A percentile compares a stretch with the other conserved stretches of the same genome.
These are phyloP conservation scores for Curvularia spicifera DNA, from an alignment of 2,329 filamentous ascomycete species.

Conservation along the genomic window DNA sequence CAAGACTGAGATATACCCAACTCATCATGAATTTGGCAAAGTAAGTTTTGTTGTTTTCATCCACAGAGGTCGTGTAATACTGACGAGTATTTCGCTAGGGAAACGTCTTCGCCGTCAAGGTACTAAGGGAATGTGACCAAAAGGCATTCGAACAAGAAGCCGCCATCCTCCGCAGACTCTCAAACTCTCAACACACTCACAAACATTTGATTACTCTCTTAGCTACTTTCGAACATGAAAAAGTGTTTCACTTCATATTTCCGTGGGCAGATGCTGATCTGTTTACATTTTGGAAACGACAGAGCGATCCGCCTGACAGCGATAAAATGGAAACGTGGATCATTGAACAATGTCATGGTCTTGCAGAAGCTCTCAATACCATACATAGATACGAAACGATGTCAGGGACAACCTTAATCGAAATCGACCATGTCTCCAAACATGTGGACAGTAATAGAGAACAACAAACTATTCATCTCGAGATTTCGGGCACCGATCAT, in stretches of 20 bases:
- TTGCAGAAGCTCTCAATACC: conserved; percentile 10
- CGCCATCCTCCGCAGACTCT: not conserved
- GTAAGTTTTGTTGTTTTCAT: not conserved
- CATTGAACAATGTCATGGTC: conserved; percentile 12
- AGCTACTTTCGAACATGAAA: conserved; percentile 2
- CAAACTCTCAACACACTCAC: not conserved
- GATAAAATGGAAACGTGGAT: not conserved
- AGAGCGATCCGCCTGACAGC: not conserved
- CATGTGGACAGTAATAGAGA: not conserved
- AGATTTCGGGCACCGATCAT: not conserved
- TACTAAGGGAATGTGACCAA: not conserved
- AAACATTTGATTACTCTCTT: not conserved
- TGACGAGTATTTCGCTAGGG: not conserved
- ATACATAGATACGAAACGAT: conserved; percentile 10
- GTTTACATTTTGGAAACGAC: conserved; percentile 4
- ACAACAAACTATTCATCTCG: not conserved
- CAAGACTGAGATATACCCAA: not conserved
- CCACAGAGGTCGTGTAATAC: not conserved
- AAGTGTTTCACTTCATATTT: conserved; percentile 12
- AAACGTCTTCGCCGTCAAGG: conserved; percentile 6
- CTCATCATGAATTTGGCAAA: not conserved
- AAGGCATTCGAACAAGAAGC: not conserved
- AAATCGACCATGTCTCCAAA: not conserved
- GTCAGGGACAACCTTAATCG: not conserved
- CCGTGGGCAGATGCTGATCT: conserved; percentile 18